Conservation (phyloP, 352 stramenopile species). For the Phytophthora fragariaefolia region DNA sequence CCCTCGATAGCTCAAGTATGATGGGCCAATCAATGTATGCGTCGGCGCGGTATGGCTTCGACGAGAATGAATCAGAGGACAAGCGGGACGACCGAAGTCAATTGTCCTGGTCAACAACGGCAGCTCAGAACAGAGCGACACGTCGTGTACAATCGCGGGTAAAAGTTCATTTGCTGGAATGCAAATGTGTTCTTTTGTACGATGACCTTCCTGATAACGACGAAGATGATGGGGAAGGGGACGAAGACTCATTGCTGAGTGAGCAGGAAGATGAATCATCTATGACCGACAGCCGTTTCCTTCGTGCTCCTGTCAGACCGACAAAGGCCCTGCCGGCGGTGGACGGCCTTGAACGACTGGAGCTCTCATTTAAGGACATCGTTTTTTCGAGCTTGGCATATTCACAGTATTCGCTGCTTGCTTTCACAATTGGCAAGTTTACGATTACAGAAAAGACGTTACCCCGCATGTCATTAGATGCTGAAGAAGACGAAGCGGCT, state of each 20-base stretch:
- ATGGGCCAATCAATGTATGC: slow-evolving; percentile 88
- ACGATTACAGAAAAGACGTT: slow-evolving; percentile 77
- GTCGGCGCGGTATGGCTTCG: slow-evolving; percentile 66
- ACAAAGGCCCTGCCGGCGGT: slow-evolving; percentile 57
- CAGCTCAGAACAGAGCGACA: slow-evolving; percentile 42
- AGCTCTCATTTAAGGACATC: slow-evolving; percentile 74
- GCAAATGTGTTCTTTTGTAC: slow-evolving; percentile 78
- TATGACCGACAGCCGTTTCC: slow-evolving; percentile 33
- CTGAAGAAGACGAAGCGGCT: slow-evolving; percentile 60
- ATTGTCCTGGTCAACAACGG: slow-evolving; percentile 42
- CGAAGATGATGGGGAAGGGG: slow-evolving; percentile 29
- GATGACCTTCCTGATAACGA: slow-evolving; percentile 77
- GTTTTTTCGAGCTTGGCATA: slow-evolving; percentile 73
- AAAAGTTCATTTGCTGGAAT: slow-evolving; percentile 84
- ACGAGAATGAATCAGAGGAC: slow-evolving; percentile 38
- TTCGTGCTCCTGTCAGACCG: slow-evolving; percentile 30
- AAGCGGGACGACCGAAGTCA: slow-evolving; percentile 35
- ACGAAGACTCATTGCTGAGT: slow-evolving; percentile 23
- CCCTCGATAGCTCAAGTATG: slow-evolving; percentile 47
- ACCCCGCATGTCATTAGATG: slow-evolving; percentile 78
- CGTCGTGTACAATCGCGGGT: slow-evolving; percentile 62
- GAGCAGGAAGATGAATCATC: slow-evolving; percentile 21
- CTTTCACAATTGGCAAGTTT: slow-evolving; percentile 66
- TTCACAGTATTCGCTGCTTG: slow-evolving; percentile 54
- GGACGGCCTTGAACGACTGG: slow-evolving; percentile 70